Conservation (phyloP, 352 stramenopile species). For the Albugo laibachii region DNA sequence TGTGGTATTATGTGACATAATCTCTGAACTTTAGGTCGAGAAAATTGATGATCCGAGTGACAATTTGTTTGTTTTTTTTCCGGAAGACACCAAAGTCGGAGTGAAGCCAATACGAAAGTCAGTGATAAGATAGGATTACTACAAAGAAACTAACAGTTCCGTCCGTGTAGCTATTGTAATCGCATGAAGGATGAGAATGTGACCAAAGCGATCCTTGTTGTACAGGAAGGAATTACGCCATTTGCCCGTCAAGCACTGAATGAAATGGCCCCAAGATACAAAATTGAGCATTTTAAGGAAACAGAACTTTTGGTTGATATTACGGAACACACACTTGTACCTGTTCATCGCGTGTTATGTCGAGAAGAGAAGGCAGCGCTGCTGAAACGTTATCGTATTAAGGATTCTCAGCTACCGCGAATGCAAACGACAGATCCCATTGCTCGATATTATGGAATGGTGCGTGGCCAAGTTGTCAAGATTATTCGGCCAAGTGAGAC, state of each 20-base stretch:
- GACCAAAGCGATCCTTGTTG: conserved; percentile 94
- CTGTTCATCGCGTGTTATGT: conserved; percentile 95
- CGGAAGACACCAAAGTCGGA: conserved; percentile 96
- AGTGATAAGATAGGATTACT: conserved; percentile 11
- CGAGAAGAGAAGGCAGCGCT: conserved; percentile 94
- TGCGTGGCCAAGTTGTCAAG: conserved; percentile 96
- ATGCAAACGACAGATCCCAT: conserved; percentile 99
- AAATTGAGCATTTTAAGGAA: conserved; percentile 97
- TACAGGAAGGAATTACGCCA: conserved; percentile 90
- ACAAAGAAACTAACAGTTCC: too few species aligned
- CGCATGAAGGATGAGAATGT: conserved; percentile 96
- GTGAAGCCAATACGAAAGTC: conserved; percentile 92
- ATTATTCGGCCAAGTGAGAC: conserved; percentile 99
- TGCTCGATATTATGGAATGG: conserved; percentile 93
- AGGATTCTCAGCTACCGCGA: conserved; percentile 96
- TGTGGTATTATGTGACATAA: neutral
- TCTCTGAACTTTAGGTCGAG: conserved; percentile 16
- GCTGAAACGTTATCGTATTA: conserved; percentile 97
- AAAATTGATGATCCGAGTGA: conserved; percentile 85
- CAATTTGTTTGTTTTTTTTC: conserved; percentile 98
- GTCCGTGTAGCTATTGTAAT: conserved; percentile 60
- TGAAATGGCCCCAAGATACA: conserved; percentile 84
- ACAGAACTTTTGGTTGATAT: conserved; percentile 99
- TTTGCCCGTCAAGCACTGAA: conserved; percentile 94
- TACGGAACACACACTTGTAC: conserved; percentile 98